phyloP scores from a whole-genome alignment of 306 rosid genomes.

The Glycine tomentella region DNA sequence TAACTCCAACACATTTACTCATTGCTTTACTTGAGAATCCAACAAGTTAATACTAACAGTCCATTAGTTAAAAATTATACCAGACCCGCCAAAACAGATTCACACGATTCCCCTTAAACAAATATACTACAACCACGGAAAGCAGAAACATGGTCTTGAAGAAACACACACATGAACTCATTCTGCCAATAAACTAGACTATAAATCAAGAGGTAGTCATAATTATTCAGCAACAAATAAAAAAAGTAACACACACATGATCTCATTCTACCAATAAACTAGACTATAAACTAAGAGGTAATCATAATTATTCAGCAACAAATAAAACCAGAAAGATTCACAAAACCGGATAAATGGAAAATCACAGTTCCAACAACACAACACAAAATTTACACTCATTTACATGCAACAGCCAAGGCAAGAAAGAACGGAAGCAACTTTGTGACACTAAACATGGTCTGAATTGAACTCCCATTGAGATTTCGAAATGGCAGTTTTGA shows the following conservation, averaged over 20 bases:
- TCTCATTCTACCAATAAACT: not conserved
- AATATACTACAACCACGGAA: not conserved
- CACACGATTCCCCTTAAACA: not conserved
- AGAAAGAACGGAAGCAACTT: constrained; percentile 20
- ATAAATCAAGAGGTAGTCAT: not conserved
- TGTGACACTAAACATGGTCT: not conserved
- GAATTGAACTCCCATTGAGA: constrained; percentile 33
- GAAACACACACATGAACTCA: not conserved
- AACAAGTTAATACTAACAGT: not conserved
- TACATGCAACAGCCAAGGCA: constrained; percentile 1
- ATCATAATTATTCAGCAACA: not conserved
- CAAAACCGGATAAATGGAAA: not conserved
- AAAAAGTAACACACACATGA: not conserved
- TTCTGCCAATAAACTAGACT: not conserved
- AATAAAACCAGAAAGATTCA: not conserved
- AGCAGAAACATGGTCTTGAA: not conserved
- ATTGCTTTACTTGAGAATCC: not conserved
- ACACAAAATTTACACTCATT: constrained; percentile 19
- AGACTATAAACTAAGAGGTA: not conserved
- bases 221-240: not conserved
- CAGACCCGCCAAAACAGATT: not conserved
- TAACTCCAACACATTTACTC: constrained; percentile 8
- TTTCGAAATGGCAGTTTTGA: constrained; percentile 17
- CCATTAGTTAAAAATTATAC: not conserved
- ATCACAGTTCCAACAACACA: constrained; percentile 24